Evolutionary conservation across 345 rosid genomes (phyloP).

Genomic region (Ceriops decandra): DNA sequence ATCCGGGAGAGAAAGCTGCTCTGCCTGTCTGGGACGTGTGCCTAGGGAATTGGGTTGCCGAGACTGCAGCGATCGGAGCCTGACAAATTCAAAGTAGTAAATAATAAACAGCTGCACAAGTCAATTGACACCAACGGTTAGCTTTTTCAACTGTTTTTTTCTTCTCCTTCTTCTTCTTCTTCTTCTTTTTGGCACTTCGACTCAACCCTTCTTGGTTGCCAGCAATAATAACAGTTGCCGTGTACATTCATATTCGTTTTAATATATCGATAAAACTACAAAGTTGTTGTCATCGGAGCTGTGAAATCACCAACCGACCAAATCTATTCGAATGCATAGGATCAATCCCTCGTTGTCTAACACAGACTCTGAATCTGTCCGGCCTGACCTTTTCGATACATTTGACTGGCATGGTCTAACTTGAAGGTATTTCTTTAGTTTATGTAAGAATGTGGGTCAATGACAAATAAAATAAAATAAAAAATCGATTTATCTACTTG

Average conservation of each 20-base stretch:
- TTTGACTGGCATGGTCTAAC: too few species aligned
- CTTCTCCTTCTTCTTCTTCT: too few species aligned
- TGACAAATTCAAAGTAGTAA: constrained; percentile 1
- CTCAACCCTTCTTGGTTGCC: background rate
- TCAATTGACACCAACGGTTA: background rate
- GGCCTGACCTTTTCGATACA: too few species aligned
- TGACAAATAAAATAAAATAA: too few species aligned
- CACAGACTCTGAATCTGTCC: too few species aligned
- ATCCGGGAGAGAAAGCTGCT: constrained; percentile 37
- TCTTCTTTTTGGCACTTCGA: background rate
- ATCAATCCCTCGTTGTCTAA: too few species aligned
- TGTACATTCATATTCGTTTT: background rate
- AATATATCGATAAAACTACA: background rate
- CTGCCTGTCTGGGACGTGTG: constrained; percentile 30
- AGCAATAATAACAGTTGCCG: background rate
- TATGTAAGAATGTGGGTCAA: too few species aligned
- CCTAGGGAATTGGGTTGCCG: constrained; percentile 3
- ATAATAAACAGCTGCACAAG: background rate
- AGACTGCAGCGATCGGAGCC: background rate
- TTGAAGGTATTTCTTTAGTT: too few species aligned
- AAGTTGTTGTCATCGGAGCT: too few species aligned
- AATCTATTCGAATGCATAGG: too few species aligned
- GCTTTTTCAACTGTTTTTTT: background rate
- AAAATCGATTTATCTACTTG: too few species aligned
- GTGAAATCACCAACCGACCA: too few species aligned